These are phyloP conservation scores for Aspergillus thermomutatus DNA, from an alignment of 2,329 filamentous ascomycete species.

Conservation along the genomic window DNA sequence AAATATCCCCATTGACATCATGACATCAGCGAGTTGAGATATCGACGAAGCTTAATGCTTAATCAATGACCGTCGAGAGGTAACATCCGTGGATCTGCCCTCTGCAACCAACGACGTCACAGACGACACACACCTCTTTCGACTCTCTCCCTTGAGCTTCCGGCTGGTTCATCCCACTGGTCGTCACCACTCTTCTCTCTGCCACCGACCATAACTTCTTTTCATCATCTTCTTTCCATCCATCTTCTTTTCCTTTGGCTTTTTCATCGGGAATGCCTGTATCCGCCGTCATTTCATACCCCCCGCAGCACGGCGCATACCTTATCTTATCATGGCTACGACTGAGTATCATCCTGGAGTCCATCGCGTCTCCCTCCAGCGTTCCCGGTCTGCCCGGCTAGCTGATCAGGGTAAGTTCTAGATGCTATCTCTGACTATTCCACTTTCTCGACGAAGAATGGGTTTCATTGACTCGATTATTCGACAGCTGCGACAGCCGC, in stretches of 20 bases:
- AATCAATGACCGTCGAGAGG: neutral
- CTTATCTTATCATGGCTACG: constrained; percentile 27
- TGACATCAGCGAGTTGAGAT: constrained; percentile 16
- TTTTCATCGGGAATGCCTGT: constrained; percentile 19
- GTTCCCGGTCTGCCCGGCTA: constrained; percentile 26
- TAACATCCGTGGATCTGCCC: constrained; percentile 18
- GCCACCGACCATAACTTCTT: neutral
- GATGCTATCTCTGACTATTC: constrained; percentile 4
- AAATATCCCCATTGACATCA: constrained; percentile 6
- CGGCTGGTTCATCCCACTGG: constrained; percentile 19
- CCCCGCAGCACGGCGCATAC: constrained; percentile 7
- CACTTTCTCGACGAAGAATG: neutral
- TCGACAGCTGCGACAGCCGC: constrained; percentile 58
- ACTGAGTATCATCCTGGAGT: constrained; percentile 25
- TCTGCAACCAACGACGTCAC: constrained; percentile 33
- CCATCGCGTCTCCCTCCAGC: constrained; percentile 9
- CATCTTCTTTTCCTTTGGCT: constrained; percentile 8
- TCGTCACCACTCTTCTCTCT: neutral
- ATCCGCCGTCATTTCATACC: constrained; percentile 4
- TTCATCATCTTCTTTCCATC: constrained; percentile 7
- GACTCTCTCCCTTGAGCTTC: constrained; percentile 19
- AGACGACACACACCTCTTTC: constrained; percentile 10
- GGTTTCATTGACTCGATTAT: constrained; percentile 3
- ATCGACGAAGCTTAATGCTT: neutral
- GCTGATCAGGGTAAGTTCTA: constrained; percentile 32